These are phyloP conservation scores for Hemileia vastatrix DNA, from an alignment of 1,284 basidiomycete genomes.

Conservation along the genomic window DNA sequence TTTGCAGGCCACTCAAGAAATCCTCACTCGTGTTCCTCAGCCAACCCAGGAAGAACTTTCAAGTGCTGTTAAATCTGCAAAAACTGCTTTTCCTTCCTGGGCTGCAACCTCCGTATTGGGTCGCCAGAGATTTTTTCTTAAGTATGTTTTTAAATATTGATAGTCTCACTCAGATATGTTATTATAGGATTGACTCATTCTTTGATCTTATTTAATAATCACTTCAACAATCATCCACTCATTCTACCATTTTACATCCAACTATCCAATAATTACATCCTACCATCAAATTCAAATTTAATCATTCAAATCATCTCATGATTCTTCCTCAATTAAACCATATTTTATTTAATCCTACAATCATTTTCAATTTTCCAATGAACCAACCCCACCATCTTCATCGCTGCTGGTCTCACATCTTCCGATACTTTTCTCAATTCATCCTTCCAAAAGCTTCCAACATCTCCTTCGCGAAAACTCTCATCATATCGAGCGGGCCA, in stretches of 20 bases:
- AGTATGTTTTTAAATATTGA: constrained; percentile 51
- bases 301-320: no score
- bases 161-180: neutral
- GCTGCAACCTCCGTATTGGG: constrained; percentile 71
- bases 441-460: constrained; percentile 57
- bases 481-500: constrained; percentile 52
- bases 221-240: no score
- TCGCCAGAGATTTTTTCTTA: constrained; percentile 78
- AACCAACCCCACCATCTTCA: neutral
- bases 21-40: constrained; percentile 81
- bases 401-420: neutral
- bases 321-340: constrained; percentile 20
- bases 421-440: constrained; percentile 1
- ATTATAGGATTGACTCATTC: neutral
- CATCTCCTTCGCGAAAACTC: constrained; percentile 64
- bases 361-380: no score
- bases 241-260: neutral
- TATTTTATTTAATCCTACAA: neutral
- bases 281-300: no score
- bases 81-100: constrained; percentile 84
- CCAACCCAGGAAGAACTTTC: constrained; percentile 74
- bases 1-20: constrained; percentile 67
- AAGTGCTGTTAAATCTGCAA: constrained; percentile 72
- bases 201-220: neutral
- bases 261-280: neutral